These are phyloP conservation scores for Macrolepiota albuminosa DNA, from an alignment of 768 basidiomycete genomes.

Conservation along the genomic window DNA sequence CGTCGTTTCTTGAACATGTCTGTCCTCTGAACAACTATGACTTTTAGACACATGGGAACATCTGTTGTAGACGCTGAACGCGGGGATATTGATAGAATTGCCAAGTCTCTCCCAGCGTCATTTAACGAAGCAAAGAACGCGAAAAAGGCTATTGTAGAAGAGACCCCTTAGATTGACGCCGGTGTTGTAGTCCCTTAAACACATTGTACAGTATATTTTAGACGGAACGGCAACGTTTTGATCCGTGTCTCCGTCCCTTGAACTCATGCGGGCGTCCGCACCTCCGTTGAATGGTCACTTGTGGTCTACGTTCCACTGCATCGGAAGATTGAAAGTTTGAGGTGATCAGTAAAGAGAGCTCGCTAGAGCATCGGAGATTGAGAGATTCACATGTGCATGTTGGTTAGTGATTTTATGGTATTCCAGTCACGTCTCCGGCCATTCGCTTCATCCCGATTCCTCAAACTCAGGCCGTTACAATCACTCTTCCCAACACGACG, in stretches of 20 bases:
- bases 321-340: neutral
- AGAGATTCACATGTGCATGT: constrained; percentile 13
- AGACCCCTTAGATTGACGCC: neutral
- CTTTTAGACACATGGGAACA: constrained; percentile 76
- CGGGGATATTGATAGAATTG: constrained; percentile 66
- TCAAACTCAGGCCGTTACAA: constrained; percentile 7
- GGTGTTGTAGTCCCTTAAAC: neutral
- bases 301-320: neutral
- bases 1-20: constrained; percentile 14
- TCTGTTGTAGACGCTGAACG: constrained; percentile 60
- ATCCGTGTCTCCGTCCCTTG: constrained; percentile 3
- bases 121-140: constrained; percentile 27
- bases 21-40: neutral
- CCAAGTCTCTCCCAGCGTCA: constrained; percentile 48
- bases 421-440: constrained; percentile 11
- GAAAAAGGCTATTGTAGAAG: constrained; percentile 11
- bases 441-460: constrained; percentile 10
- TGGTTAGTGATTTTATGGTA: constrained; percentile 15
- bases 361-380: neutral
- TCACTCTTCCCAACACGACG: neutral
- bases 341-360: neutral
- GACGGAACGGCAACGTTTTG: constrained; percentile 8
- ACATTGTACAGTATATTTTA: neutral
- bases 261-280: constrained; percentile 9
- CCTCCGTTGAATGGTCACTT: neutral